Evolutionary conservation across 2,329 filamentous ascomycete species (phyloP).

Genomic region (Xylaria sp.): DNA sequence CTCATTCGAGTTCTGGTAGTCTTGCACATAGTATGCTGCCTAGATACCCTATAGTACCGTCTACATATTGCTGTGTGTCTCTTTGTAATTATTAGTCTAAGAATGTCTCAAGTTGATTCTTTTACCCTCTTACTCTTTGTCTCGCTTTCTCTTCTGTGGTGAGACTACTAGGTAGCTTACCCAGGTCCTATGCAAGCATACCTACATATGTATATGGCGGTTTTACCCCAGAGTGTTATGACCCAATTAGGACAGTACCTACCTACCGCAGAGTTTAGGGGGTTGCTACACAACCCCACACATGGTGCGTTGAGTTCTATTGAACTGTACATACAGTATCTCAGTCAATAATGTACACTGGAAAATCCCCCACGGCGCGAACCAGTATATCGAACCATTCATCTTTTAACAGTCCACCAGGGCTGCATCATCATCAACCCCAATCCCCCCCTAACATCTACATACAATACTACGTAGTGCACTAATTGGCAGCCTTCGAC

Average conservation of each 20-base stretch:
- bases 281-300: neutral
- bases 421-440: neutral
- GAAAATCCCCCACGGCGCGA: slow-evolving; percentile 15
- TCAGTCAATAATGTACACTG: neutral
- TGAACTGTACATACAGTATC: neutral
- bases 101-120: neutral
- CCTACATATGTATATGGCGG: neutral
- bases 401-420: neutral
- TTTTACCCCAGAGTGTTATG: neutral
- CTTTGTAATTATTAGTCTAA: neutral
- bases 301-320: neutral
- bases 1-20: neutral
- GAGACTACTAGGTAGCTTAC: neutral
- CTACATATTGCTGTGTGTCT: neutral
- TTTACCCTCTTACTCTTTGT: neutral
- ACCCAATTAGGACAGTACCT: neutral
- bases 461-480: neutral
- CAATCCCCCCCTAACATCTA: neutral
- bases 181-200: neutral
- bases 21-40: no score
- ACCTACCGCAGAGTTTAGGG: neutral
- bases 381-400: slow-evolving; percentile 10
- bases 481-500: slow-evolving; percentile 13
- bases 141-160: neutral
- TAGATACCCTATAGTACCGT: no score